These are phyloP conservation scores for Rutstroemia sydowiana DNA, from an alignment of 2,329 filamentous ascomycete genomes.

Conservation along the genomic window DNA sequence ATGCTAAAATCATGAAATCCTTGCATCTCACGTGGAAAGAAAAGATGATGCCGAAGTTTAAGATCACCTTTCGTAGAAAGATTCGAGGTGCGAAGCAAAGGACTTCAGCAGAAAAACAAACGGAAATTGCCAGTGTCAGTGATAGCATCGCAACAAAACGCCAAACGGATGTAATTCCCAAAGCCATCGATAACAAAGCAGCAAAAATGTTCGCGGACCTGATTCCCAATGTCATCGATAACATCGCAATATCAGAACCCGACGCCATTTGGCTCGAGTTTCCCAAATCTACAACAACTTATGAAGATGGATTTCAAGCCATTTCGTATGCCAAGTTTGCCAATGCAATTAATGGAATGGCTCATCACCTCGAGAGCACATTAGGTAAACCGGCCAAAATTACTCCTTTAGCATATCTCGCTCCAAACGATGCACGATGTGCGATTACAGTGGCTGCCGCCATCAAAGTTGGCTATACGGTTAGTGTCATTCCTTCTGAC, in stretches of 20 bases:
- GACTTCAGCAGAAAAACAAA: too few relatives aligned
- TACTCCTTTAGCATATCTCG: conserved; percentile 39
- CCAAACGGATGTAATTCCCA: too few relatives aligned
- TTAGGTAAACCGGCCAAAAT: conserved; percentile 16
- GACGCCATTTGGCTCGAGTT: not conserved
- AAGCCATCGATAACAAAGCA: too few relatives aligned
- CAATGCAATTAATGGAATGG: conserved; percentile 14
- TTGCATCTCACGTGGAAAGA: too few relatives aligned
- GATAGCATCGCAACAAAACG: too few relatives aligned
- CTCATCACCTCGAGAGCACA: conserved; percentile 11
- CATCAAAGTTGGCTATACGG: not conserved
- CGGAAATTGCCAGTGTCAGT: too few relatives aligned
- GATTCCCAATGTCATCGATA: not conserved
- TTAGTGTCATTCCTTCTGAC: not conserved
- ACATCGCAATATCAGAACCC: not conserved
- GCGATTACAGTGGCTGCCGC: not conserved
- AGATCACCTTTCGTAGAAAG: too few relatives aligned
- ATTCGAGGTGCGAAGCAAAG: too few relatives aligned
- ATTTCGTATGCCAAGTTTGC: conserved; percentile 12
- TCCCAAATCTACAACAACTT: not conserved
- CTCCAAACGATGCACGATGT: conserved; percentile 12
- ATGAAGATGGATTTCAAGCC: conserved; percentile 4
- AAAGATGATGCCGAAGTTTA: too few relatives aligned
- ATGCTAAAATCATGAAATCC: too few relatives aligned
- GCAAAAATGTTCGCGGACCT: too few relatives aligned